Evolutionary conservation across 139 green algal genomes (phyloP).

Genomic region (Chlamydomonas incerta): DNA sequence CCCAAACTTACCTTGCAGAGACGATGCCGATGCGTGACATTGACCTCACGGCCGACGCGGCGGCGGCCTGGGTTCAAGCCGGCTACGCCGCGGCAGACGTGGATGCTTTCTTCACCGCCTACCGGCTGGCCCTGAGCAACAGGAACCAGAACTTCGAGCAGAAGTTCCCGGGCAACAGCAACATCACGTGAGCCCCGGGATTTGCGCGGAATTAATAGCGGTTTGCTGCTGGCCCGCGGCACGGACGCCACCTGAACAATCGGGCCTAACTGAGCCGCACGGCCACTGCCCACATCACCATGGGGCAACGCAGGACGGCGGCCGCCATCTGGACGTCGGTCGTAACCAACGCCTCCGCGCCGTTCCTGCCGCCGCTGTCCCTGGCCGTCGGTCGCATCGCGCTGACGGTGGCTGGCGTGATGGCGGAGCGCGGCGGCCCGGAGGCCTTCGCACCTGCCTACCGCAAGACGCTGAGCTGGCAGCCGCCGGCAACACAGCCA

Average conservation of each 20-base stretch:
- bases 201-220: too few species aligned
- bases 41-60: background rate
- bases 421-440: background rate
- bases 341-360: background rate
- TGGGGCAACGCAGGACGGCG: background rate
- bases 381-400: background rate
- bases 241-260: too few species aligned
- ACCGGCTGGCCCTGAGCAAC: background rate
- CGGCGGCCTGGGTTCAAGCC: background rate
- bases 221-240: too few species aligned
- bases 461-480: conserved; percentile 8
- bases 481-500: background rate
- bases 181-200: background rate
- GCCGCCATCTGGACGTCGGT: background rate
- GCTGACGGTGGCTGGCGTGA: background rate
- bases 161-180: conserved; percentile 5
- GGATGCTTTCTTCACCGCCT: conserved; percentile 19
- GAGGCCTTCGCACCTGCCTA: background rate
- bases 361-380: background rate
- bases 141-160: conserved; percentile 21
- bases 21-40: background rate
- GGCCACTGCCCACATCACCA: background rate
- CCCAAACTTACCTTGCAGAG: background rate
- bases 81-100: conserved; percentile 12
- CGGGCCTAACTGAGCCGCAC: too few species aligned